Percentiles rank a stretch among this genome's conserved stretches.
phyloP scores from a whole-genome alignment of 768 basidiomycete species.

The Mycena chlorophos region DNA sequence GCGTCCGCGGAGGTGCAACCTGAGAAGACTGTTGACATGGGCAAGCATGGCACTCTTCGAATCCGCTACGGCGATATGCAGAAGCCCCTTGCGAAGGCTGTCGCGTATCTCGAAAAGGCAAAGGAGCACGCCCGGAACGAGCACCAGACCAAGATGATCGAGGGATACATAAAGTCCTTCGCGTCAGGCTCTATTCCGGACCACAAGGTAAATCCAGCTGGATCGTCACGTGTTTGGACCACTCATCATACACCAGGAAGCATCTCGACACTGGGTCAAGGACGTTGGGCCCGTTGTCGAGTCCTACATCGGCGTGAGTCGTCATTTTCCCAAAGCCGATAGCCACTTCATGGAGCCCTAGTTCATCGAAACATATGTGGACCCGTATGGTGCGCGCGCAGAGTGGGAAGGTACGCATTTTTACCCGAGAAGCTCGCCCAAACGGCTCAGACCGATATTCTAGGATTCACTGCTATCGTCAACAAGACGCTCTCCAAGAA shows the following conservation, averaged over 20 bases:
- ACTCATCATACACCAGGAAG: slow-evolving; percentile 38
- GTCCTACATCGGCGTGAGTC: slow-evolving; percentile 71
- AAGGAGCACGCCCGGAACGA: slow-evolving; percentile 73
- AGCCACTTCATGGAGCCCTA: slow-evolving; percentile 20
- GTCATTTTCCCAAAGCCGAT: background rate
- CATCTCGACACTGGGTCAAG: slow-evolving; percentile 79
- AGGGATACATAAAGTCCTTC: slow-evolving; percentile 79
- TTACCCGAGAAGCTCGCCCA: slow-evolving; percentile 6
- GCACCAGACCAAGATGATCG: slow-evolving; percentile 72
- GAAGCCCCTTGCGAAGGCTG: slow-evolving; percentile 51
- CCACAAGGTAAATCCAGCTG: slow-evolving; percentile 47
- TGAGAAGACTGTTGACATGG: slow-evolving; percentile 44
- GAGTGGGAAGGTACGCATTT: slow-evolving; percentile 79
- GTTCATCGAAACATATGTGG: slow-evolving; percentile 84
- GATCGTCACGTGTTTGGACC: background rate
- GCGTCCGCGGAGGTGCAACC: slow-evolving; percentile 61
- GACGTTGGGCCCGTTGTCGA: slow-evolving; percentile 87
- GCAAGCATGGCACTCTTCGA: slow-evolving; percentile 49
- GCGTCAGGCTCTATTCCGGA: slow-evolving; percentile 74
- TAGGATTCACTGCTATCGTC: slow-evolving; percentile 86
- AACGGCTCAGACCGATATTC: too few relatives aligned
- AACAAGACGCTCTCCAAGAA: slow-evolving; percentile 82
- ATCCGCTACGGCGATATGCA: slow-evolving; percentile 80
- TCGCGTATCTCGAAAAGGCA: slow-evolving; percentile 70
- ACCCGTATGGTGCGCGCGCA: slow-evolving; percentile 87